Evolutionary conservation across 805 yeast genomes (phyloP), one percentile per base, ranked within the genome.

Genomic region (Yarrowia osloensis): DNA sequence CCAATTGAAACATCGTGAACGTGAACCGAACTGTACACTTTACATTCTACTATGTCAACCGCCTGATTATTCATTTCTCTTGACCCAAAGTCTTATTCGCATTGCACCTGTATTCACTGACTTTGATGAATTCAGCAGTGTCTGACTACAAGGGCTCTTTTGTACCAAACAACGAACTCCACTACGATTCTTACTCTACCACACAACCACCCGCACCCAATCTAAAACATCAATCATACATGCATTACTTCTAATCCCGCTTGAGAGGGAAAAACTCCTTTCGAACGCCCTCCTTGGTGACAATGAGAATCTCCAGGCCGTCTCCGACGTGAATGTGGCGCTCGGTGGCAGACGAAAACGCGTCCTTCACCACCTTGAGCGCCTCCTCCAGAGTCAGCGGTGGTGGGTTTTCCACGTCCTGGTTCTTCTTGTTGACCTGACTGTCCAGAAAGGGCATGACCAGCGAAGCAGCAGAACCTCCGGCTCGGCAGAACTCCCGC

Each of bases 301-400:
- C 93, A 72, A 95, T 90, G 71, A 89, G 81, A 59, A 95, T 88
- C 78, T 95, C 97, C 70, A 95, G 83, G 6, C 95, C 96, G 81
- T 95, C 99, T 81, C 99, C 99, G 65, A 95, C 98, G 72, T 93
- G 96, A 73, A 95, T 95, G 79, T 95, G 98, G 84, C 99, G 89
- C 80, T 95, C 99, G 21, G 98, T 94, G 22, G 97, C 99, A 9
- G 97, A 91, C 24, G 91, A 83, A 76, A 95, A 95, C 6, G 99
- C 97, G 79, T 95, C 99, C 77, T 87, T 88, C 42, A 95, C 98
- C 70, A 95, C 81, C 72, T 87, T 84, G 74, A 95, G 81, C 26
- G 92, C 98, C 80, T 93, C 97, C 1, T 91, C 97, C 71, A 92
- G 82, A 46, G 82, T 77, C 75, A 95, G 82, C 24, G 98, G 97